Evolutionary conservation across 2,329 filamentous ascomycete species (phyloP).

Genomic region (Colletotrichum echinochloae): DNA sequence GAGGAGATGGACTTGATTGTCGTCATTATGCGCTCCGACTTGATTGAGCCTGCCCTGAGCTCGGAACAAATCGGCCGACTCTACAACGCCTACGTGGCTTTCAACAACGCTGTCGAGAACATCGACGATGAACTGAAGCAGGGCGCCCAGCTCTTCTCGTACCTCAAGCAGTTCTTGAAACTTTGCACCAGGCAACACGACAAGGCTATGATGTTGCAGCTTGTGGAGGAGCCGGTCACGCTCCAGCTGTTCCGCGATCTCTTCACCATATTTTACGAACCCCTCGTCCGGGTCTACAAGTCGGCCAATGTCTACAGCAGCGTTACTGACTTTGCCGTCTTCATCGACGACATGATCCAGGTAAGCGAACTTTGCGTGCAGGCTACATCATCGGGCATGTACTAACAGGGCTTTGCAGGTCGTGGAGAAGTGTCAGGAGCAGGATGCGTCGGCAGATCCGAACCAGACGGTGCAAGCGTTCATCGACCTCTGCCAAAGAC

Average conservation of each 20-base stretch:
- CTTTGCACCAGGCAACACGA: constrained; percentile 91
- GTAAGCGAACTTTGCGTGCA: constrained; percentile 57
- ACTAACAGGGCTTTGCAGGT: constrained; percentile 55
- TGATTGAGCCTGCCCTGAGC: constrained; percentile 77
- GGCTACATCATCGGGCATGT: not conserved
- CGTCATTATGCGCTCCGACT: constrained; percentile 82
- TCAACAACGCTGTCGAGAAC: constrained; percentile 94
- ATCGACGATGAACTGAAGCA: constrained; percentile 88
- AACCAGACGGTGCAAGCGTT: constrained; percentile 99
- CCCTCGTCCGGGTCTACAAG: constrained; percentile 96
- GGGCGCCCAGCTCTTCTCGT: constrained; percentile 91
- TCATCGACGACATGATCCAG: constrained; percentile 91
- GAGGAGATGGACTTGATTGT: constrained; percentile 90
- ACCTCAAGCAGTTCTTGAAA: constrained; percentile 94
- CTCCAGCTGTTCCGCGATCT: constrained; percentile 95
- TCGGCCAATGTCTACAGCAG: constrained; percentile 98
- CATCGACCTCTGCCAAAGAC: constrained; percentile 93
- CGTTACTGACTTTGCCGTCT: constrained; percentile 94
- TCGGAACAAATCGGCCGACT: constrained; percentile 83
- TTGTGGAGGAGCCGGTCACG: constrained; percentile 97
- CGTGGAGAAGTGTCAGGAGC: constrained; percentile 73
- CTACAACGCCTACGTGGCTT: constrained; percentile 95
- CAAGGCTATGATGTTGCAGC: constrained; percentile 95
- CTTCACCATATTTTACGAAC: constrained; percentile 99
- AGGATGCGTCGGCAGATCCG: constrained; percentile 92